Conservation (phyloP, 352 stramenopile genomes). For the Pseudoperonospora humuli region DNA sequence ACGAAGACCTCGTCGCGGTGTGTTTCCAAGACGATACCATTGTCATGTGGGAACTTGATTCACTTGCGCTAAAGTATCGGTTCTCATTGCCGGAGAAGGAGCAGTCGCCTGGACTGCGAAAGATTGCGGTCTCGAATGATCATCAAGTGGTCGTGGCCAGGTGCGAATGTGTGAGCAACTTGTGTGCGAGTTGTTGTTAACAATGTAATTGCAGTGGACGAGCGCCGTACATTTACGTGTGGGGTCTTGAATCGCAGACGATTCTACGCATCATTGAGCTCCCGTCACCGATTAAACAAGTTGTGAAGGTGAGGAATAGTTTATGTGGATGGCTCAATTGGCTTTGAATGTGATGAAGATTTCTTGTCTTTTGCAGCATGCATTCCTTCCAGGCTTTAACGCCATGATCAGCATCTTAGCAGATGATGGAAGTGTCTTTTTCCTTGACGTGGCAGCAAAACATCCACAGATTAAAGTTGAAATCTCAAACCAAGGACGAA, state of each 20-base stretch:
- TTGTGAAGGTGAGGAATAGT: conserved; percentile 37
- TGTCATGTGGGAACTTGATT: conserved; percentile 83
- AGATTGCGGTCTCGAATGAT: conserved; percentile 69
- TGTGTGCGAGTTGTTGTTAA: not conserved
- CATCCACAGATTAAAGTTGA: conserved; percentile 70
- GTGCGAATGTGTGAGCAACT: conserved; percentile 20
- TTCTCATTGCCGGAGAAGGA: conserved; percentile 67
- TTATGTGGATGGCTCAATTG: not conserved
- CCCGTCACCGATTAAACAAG: conserved; percentile 55
- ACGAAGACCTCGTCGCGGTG: conserved; percentile 61
- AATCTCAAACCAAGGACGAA: conserved; percentile 44
- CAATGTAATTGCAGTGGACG: conserved; percentile 34
- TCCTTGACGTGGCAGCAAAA: conserved; percentile 58
- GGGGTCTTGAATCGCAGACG: conserved; percentile 76
- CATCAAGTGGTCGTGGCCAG: conserved; percentile 72
- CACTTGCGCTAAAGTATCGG: conserved; percentile 58
- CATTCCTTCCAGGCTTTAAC: conserved; percentile 49
- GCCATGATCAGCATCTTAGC: conserved; percentile 62
- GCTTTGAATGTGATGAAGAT: not conserved
- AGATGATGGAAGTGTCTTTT: conserved; percentile 60
- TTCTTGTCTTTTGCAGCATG: conserved; percentile 33
- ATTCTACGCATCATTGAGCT: conserved; percentile 84
- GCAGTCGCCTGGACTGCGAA: conserved; percentile 41
- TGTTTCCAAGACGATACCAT: conserved; percentile 80
- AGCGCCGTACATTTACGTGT: conserved; percentile 76